Evolutionary conservation across 2,329 filamentous ascomycete species (phyloP).

Genomic region (Lasiodiplodia gonubiensis): DNA sequence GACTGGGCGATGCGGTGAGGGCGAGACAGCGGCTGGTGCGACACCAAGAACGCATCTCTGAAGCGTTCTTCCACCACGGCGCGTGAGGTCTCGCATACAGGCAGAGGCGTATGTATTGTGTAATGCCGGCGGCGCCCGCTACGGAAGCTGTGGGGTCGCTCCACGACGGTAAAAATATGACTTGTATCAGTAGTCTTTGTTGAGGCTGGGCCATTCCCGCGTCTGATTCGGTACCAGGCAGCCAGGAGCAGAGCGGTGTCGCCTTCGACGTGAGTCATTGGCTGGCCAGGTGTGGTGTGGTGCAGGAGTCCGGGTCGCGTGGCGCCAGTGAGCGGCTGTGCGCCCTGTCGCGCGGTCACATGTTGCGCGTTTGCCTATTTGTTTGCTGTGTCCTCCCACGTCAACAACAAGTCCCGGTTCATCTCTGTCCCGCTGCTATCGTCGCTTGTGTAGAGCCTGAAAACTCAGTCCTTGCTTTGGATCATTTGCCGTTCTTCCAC

Average conservation of each 20-base stretch:
- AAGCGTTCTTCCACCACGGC: conserved; percentile 52
- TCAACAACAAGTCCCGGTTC: neutral
- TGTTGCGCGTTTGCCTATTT: conserved; percentile 21
- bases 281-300: neutral
- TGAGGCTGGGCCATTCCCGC: neutral
- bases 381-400: neutral
- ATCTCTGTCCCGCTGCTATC: neutral
- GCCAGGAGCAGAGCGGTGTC: conserved; percentile 2
- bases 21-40: conserved; percentile 66
- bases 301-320: conserved; percentile 6
- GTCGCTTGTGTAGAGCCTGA: neutral
- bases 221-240: conserved; percentile 14
- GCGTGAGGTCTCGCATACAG: neutral
- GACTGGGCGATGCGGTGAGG: conserved; percentile 63
- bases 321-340: neutral
- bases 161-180: neutral
- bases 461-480: neutral
- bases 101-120: neutral
- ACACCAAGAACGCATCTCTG: conserved; percentile 66
- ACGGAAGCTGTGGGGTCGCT: neutral
- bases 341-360: conserved; percentile 23
- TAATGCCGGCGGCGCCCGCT: conserved; percentile 1
- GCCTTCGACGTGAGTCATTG: conserved; percentile 22
- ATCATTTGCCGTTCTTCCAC: neutral
- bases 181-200: conserved; percentile 11